These are phyloP conservation scores for Caryopteris hybrid DNA, from an alignment of 305 asterid genomes.

Conservation along the genomic window DNA sequence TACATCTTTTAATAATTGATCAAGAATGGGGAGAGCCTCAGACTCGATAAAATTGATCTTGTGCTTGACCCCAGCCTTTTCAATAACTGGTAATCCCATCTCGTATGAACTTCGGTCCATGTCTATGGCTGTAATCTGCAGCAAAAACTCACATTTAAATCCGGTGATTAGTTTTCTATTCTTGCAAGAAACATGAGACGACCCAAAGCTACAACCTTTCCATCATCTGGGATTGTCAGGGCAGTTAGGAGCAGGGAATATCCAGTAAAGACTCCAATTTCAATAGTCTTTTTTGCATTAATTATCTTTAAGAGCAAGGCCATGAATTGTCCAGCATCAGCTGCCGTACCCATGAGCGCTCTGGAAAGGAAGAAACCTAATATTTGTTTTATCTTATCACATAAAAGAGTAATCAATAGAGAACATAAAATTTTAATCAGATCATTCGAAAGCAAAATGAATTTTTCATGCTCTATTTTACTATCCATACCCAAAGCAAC, in stretches of 20 bases:
- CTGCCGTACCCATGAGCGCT: conserved; percentile 32
- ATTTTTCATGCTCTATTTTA: background rate
- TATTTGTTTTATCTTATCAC: background rate
- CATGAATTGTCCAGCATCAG: conserved; percentile 43
- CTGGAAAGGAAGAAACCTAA: background rate
- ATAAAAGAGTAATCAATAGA: background rate
- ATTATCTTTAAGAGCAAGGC: conserved; percentile 29
- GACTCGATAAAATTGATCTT: conserved; percentile 54
- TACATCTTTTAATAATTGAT: conserved; percentile 33
- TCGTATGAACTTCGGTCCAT: conserved; percentile 29
- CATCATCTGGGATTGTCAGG: conserved; percentile 42
- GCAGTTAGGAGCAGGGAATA: conserved; percentile 51
- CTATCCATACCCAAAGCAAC: background rate
- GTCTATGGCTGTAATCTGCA: conserved; percentile 54
- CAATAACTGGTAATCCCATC: conserved; percentile 47
- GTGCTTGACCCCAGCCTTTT: conserved; percentile 48
- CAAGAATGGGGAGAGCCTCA: conserved; percentile 46
- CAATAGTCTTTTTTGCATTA: conserved; percentile 39
- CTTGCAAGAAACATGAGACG: background rate
- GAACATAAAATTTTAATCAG: background rate
- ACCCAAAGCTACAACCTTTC: conserved; percentile 25
- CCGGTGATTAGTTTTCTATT: background rate
- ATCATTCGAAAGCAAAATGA: background rate
- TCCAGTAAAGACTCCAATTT: conserved; percentile 54
- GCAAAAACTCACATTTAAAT: background rate